Evolutionary conservation across 2,329 filamentous ascomycete genomes (phyloP), one percentile per base, ranked within the genome.

Genomic region (Tolypocladium album): DNA sequence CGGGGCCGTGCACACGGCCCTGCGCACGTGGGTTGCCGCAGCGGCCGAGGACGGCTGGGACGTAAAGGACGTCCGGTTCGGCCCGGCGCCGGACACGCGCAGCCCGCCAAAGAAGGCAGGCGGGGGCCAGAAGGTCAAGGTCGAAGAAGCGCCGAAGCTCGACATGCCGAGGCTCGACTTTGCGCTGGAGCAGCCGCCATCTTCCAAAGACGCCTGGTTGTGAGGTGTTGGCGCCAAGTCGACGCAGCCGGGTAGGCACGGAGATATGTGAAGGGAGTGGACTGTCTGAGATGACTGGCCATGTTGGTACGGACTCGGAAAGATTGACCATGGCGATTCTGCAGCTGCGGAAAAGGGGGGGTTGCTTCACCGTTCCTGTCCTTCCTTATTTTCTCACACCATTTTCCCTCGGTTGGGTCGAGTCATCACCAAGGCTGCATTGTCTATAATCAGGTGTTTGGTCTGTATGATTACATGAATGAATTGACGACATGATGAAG

Each of bases 21-120:
- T 97, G 64, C 86, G 89, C 59, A 92, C 89, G 8, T 99, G 93
- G 92, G 89, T 97, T 22, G 88, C 87, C 0, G 94, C 93, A 0
- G 92, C 91, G 0, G 81, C 80, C 36, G 92, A 92, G 62, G 94
- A 99, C 73, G 89, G 85, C 55, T 99, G 94, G 93, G 85, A 91
- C 57, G 88, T 92, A 52, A 82, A 82, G 58, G 86, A 88, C 68
- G 92, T 97, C 31, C 81, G 92, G 58, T 90, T 88, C 72, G 90
- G 90, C 0, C 86, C 86, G 47, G 67, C 68, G 59, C 70, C 65
- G 59, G 70, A 71, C 61, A 61, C 63, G 63, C 68, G 67, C 56
- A 67, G 64, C 57, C 66, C 72, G 39, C 66, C 69, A 57, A 72
- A 71, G 65, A 72, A 73, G 64, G 55, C 64, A 7, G 69, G 64